A percentile compares a stretch with the other conserved stretches of the same genome.
These are phyloP conservation scores for Pezicula neosporulosa DNA, from an alignment of 2,329 filamentous ascomycete genomes.

Conservation along the genomic window DNA sequence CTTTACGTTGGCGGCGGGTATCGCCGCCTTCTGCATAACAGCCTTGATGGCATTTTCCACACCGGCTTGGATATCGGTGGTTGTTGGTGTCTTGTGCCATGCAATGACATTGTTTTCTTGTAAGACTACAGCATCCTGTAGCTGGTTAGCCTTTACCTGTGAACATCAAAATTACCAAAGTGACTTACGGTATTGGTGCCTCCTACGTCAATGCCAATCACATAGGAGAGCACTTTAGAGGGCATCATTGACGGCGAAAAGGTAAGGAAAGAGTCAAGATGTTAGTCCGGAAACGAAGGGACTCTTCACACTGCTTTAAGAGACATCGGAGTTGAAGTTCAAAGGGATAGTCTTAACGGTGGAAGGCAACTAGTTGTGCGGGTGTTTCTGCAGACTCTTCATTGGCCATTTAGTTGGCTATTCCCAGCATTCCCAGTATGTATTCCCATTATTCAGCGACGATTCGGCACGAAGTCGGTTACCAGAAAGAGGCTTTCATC, in stretches of 20 bases:
- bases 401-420: too few species aligned
- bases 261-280: not conserved
- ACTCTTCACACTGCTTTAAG: not conserved
- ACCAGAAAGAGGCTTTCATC: too few species aligned
- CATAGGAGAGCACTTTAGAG: constrained; percentile 17
- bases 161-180: not conserved
- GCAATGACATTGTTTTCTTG: constrained; percentile 28
- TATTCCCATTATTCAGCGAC: too few species aligned
- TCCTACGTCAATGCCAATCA: constrained; percentile 48
- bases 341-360: too few species aligned
- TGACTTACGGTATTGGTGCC: constrained; percentile 51
- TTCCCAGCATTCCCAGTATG: too few species aligned
- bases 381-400: too few species aligned
- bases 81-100: constrained; percentile 46
- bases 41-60: constrained; percentile 42
- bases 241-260: constrained; percentile 9
- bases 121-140: constrained; percentile 18
- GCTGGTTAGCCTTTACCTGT: not conserved
- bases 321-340: not conserved
- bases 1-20: constrained; percentile 36
- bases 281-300: not conserved
- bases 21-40: constrained; percentile 34
- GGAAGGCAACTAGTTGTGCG: too few species aligned
- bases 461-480: too few species aligned
- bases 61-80: constrained; percentile 45